phyloP scores from a whole-genome alignment of 2,329 filamentous ascomycete genomes.

The Amesomyces nigricolor region DNA sequence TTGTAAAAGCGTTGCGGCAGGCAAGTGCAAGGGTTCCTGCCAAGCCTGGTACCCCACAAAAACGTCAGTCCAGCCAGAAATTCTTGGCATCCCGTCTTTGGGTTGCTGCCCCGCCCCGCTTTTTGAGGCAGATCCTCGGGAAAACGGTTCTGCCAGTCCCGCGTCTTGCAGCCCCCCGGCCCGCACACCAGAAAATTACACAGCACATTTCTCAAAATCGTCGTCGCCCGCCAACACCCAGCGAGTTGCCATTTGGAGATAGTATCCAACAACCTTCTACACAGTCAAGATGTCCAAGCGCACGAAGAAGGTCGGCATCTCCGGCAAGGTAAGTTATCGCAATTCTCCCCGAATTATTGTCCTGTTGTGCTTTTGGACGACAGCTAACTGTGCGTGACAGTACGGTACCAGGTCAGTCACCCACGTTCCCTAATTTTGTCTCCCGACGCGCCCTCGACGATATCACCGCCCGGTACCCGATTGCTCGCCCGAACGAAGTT shows the following conservation, averaged over 20 bases:
- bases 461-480: conserved; percentile 1
- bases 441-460: conserved; percentile 24
- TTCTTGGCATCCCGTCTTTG: not conserved
- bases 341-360: not conserved
- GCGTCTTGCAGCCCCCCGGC: conserved; percentile 17
- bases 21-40: not conserved
- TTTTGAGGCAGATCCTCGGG: conserved; percentile 19
- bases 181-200: conserved; percentile 26
- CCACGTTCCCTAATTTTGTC: conserved; percentile 23
- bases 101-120: conserved; percentile 17
- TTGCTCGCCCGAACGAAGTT: not conserved
- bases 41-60: not conserved
- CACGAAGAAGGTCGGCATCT: conserved; percentile 98
- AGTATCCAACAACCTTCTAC: conserved; percentile 26
- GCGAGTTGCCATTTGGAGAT: conserved; percentile 23
- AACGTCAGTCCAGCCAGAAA: not conserved
- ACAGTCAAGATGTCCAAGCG: conserved; percentile 82
- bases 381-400: conserved; percentile 38
- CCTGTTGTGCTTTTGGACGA: not conserved
- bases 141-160: conserved; percentile 26
- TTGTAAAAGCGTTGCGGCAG: not conserved
- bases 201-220: conserved; percentile 28
- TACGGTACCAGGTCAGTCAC: conserved; percentile 84
- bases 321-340: conserved; percentile 55
- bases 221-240: conserved; percentile 23